phyloP scores from a whole-genome alignment of 2,329 filamentous ascomycete genomes.

The Aureobasidium sp. region DNA sequence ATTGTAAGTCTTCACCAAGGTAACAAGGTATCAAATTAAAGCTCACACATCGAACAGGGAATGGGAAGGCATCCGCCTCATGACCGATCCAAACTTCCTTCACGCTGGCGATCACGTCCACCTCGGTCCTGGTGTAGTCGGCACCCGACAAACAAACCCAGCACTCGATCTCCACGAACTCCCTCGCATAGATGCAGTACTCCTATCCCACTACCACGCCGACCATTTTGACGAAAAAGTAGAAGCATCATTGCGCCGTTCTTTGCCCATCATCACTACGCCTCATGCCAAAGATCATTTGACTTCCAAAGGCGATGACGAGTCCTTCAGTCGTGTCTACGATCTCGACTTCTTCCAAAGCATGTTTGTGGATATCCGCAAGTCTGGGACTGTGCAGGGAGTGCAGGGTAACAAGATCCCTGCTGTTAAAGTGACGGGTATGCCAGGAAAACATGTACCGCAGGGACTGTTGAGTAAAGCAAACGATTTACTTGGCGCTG shows the following conservation, averaged over 20 bases:
- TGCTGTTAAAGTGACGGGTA: conserved; percentile 64
- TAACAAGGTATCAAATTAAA: background rate
- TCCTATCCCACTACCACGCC: conserved; percentile 72
- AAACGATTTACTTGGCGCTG: conserved; percentile 55
- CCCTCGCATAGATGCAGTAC: conserved; percentile 64
- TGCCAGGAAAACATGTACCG: conserved; percentile 71
- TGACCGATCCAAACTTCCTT: conserved; percentile 70
- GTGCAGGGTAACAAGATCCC: conserved; percentile 34
- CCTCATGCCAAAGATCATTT: conserved; percentile 65
- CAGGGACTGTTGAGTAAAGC: conserved; percentile 45
- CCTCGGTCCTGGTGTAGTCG: conserved; percentile 68
- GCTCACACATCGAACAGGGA: conserved; percentile 31
- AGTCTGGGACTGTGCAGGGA: conserved; percentile 11
- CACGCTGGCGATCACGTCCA: conserved; percentile 73
- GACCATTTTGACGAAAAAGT: conserved; percentile 64
- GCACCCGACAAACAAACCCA: conserved; percentile 62
- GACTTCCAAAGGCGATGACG: conserved; percentile 44
- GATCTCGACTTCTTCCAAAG: conserved; percentile 64
- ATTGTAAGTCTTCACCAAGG: conserved; percentile 30
- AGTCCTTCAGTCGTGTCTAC: conserved; percentile 61
- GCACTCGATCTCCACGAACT: conserved; percentile 66
- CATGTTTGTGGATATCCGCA: conserved; percentile 50
- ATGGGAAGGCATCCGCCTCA: conserved; percentile 59
- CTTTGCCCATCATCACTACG: conserved; percentile 70
- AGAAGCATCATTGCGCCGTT: conserved; percentile 55